Evolutionary conservation across 1,284 basidiomycete genomes (phyloP), one percentile per base, ranked within the genome.

Genomic region (Ganoderma sinense): DNA sequence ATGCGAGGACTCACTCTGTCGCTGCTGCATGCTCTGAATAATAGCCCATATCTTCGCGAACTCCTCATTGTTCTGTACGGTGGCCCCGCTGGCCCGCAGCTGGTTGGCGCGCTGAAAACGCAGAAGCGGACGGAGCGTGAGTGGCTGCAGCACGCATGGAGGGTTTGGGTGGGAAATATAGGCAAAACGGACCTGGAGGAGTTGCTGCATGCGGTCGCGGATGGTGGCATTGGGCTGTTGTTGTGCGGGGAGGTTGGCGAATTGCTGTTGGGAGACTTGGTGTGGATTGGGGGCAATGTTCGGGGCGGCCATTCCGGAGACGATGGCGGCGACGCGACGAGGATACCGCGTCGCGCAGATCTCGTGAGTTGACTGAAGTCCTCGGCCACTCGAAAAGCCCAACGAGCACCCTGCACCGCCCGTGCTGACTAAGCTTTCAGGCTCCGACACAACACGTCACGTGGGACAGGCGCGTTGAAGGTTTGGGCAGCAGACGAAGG

Each of bases 61-160:
- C 71, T 84, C 83, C 53, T 77, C 75, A 31, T 73, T 76, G 20
- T 76, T 82, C 67, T 84, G 82, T 7, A 77, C 73, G 11, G 83
- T 83, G 64, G 69, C 74, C 20, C 83, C 83, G 56, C 74, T 75
- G 26, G 71, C 66, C 40, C 77, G 78, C 16, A 84, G 78, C 20
- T 62, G 20, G 66, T 80, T 77, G 40, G 78, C 80, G 64, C 82
- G 80, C 83, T 84, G 71, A n/a, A 59, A 45, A 29, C 4, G 40
- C 59, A 43, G 56, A 66, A 33, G 55, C 63, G 36, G 14, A 40
- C 31, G 43, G 61, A 64, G 45, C 63, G 43, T 20, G 20, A 40
- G 53, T 60, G 48, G n/a, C 2, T 0, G 31, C 18, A 26, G 64
- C 20, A 16, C 43, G 7, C 26, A 58, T 58, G 51, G 2, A 33